Base-by-base conservation (phyloP, 2,329 filamentous ascomycete genomes). In the Pseudogymnoascus sp. region DNA sequence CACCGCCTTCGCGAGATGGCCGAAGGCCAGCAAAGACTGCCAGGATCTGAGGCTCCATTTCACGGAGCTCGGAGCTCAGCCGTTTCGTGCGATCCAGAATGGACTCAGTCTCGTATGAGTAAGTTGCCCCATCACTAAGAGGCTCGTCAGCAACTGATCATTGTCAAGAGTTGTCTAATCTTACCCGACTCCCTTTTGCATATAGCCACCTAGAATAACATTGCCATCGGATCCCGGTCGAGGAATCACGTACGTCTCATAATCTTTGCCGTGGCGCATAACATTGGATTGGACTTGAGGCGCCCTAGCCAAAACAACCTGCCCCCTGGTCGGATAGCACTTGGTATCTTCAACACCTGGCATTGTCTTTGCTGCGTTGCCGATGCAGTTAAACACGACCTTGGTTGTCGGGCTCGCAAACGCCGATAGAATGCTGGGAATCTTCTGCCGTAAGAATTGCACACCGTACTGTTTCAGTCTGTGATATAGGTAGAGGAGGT, bases 211-310 rank as follows among this genome's bases (percentile, higher is more conserved):
- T 7, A 78, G 69, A 11, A 76, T 69, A 3, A 73, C 74, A 21
- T 74, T 73, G 1, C 71, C 76, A 8, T 76, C 74, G 0, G 76
- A 77, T 7, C 68, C 68, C 0, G 75, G 73, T 1, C 75, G 70
- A 0, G 76, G 76, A 53, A 78, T 78, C 4, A 78, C 69, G 63
- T 78, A 78, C 0, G 77, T 78, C 64, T 77, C 74, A 47, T 76
- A 76, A 62, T 75, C 73, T 23, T 70, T 71, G 0, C 75, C 75
- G 60, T 78, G 74, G 11, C 72, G 70, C 77, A 78, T 78, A 60
- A 75, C 67, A 44, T 77, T 78, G 1, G 69, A 70, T 1, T 64
- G 67, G 1, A 77, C 71, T n/a, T 72, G 71, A 3, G 77, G 76
- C 31, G 76, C 72, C 13, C 76, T 74, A 5, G 72, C 69, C 1